Conservation (phyloP, 768 basidiomycete genomes). For the Rhodotorula kratochvilovae region DNA sequence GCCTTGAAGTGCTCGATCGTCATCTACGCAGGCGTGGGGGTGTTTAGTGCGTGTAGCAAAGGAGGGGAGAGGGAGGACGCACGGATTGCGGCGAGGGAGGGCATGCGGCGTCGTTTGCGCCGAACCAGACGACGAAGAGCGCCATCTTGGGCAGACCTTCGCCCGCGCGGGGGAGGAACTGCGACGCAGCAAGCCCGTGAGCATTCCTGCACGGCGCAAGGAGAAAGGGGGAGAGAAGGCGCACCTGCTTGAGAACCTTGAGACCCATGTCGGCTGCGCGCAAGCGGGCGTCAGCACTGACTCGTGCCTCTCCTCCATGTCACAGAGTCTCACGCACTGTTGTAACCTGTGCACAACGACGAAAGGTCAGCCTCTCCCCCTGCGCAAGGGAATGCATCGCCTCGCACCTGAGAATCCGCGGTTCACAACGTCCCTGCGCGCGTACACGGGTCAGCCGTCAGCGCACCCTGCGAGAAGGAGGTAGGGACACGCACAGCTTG, state of each 20-base stretch:
- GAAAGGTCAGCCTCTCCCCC: no score
- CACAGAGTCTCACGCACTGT: constrained; percentile 17
- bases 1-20: constrained; percentile 31
- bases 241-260: constrained; percentile 22
- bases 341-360: constrained; percentile 29
- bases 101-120: constrained; percentile 37
- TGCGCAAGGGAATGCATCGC: background rate
- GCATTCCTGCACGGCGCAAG: no score
- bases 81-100: constrained; percentile 24
- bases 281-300: background rate
- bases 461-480: no score
- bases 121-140: constrained; percentile 37
- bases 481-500: constrained; percentile 34
- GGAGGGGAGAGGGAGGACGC: background rate
- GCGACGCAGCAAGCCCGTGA: background rate
- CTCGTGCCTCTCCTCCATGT: accelerated
- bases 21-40: constrained; percentile 4
- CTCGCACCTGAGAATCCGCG: constrained; percentile 35
- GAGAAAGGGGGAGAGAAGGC: background rate
- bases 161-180: constrained; percentile 25
- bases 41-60: no score
- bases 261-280: constrained; percentile 26
- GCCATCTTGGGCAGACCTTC: constrained; percentile 15
- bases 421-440: constrained; percentile 35
- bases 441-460: background rate